Percentiles rank a stretch among this genome's conserved stretches.
Evolutionary conservation across 768 basidiomycete species (phyloP).

Genomic region (Podaxis sp.): DNA sequence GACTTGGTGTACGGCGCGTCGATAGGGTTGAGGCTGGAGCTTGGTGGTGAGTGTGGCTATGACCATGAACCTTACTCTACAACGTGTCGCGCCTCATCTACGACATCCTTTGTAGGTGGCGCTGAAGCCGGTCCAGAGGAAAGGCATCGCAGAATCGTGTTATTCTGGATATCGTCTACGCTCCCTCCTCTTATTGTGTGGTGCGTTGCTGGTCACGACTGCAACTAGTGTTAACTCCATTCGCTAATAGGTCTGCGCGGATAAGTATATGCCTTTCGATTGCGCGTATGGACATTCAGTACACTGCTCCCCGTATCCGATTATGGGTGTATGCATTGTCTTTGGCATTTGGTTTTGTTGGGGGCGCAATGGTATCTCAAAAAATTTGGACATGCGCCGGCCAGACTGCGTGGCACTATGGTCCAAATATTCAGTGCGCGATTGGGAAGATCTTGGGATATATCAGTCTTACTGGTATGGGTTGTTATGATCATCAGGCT

Average conservation of each 20-base stretch:
- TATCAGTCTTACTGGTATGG: constrained; percentile 6
- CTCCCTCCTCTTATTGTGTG: constrained; percentile 11
- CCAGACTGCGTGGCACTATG: not conserved
- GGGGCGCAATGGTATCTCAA: not conserved
- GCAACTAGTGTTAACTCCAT: too few species aligned
- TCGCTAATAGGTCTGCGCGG: not conserved
- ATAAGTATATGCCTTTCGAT: constrained; percentile 12
- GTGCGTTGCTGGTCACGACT: not conserved
- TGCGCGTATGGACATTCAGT: constrained; percentile 6
- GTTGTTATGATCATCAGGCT: not conserved
- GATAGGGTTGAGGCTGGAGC: not conserved
- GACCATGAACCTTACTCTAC: not conserved
- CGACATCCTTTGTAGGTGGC: not conserved
- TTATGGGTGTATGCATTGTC: not conserved
- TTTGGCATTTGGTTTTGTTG: constrained; percentile 6
- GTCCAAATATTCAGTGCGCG: not conserved
- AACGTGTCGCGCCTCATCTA: too few species aligned
- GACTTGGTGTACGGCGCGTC: not conserved
- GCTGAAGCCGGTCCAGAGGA: not conserved
- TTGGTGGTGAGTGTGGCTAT: not conserved
- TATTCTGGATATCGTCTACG: constrained; percentile 3
- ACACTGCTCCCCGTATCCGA: constrained; percentile 1
- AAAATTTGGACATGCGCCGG: constrained; percentile 7
- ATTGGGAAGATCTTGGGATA: not conserved
- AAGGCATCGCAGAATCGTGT: not conserved